Evolutionary conservation across 2,329 filamentous ascomycete genomes (phyloP).

Genomic region (Paracoccidioides lutzii): DNA sequence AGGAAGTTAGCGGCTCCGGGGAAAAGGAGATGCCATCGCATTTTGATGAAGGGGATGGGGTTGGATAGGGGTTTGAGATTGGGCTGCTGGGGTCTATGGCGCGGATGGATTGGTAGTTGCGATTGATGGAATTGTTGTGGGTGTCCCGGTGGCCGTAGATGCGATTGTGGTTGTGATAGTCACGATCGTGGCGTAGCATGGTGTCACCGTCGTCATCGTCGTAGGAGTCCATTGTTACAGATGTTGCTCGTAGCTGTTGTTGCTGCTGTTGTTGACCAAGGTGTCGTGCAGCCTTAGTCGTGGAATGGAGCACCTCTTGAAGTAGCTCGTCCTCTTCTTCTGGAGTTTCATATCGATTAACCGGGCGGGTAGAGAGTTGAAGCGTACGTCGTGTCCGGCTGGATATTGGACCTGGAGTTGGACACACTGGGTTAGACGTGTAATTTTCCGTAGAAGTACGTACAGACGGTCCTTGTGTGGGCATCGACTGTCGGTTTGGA

Average conservation of each 20-base stretch:
- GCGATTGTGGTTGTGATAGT: neutral
- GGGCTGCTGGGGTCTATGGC: slow-evolving; percentile 14
- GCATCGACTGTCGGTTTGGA: slow-evolving; percentile 29
- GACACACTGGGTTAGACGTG: slow-evolving; percentile 2
- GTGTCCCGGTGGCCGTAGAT: neutral
- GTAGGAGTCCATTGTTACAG: slow-evolving; percentile 11
- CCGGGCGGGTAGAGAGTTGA: slow-evolving; percentile 54
- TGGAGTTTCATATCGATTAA: slow-evolving; percentile 80
- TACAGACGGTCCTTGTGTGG: slow-evolving; percentile 14
- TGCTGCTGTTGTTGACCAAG: slow-evolving; percentile 38
- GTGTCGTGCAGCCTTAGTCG: slow-evolving; percentile 59
- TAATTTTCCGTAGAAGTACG: slow-evolving; percentile 11
- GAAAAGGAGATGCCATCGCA: slow-evolving; percentile 64
- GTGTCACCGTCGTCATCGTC: neutral
- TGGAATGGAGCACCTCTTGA: slow-evolving; percentile 72
- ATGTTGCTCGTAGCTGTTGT: slow-evolving; percentile 5
- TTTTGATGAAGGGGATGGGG: slow-evolving; percentile 68
- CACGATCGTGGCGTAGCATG: neutral
- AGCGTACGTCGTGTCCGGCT: slow-evolving; percentile 70
- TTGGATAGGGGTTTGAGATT: slow-evolving; percentile 46
- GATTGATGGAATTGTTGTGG: slow-evolving; percentile 8
- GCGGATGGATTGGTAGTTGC: slow-evolving; percentile 6
- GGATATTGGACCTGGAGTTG: slow-evolving; percentile 46
- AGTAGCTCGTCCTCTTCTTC: slow-evolving; percentile 94
- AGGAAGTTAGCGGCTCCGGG: slow-evolving; percentile 34